Evolutionary conservation across 2,329 filamentous ascomycete genomes (phyloP).

Genomic region (Colletotrichum filicis): DNA sequence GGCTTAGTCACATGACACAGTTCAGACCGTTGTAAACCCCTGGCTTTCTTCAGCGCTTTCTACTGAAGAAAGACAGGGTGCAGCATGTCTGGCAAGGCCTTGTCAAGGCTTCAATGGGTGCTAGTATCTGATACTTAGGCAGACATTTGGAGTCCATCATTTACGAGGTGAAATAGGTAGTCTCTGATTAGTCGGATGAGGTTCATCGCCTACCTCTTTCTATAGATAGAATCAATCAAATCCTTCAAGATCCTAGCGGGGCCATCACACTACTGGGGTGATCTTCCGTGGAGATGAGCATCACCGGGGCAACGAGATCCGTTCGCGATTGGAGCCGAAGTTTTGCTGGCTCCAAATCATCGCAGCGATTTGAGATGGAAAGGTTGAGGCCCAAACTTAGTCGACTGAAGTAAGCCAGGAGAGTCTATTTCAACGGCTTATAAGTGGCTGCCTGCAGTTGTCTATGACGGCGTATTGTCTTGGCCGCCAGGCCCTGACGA

Average conservation of each 20-base stretch:
- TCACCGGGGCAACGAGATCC: neutral
- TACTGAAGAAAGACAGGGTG: neutral
- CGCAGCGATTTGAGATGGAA: neutral
- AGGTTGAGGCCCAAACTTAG: neutral
- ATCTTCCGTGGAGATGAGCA: neutral
- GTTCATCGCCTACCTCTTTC: neutral
- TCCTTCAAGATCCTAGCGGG: neutral
- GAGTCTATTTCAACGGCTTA: neutral
- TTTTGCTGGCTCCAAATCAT: neutral
- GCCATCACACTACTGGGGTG: no score
- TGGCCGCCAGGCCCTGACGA: no score
- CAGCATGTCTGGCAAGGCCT: neutral
- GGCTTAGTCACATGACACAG: constrained; percentile 20
- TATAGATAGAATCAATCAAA: neutral
- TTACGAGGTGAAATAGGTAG: neutral
- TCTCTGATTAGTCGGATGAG: neutral
- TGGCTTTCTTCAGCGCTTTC: neutral
- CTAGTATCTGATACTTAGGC: neutral
- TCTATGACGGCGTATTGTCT: no score
- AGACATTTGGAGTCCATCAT: neutral
- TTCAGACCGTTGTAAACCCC: neutral
- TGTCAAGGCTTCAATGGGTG: neutral
- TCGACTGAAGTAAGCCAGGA: neutral
- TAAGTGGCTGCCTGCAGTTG: neutral
- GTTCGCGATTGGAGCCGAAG: neutral